phyloP scores from a whole-genome alignment of 139 green algal species.

The Mesotaenium endlicherianum region DNA sequence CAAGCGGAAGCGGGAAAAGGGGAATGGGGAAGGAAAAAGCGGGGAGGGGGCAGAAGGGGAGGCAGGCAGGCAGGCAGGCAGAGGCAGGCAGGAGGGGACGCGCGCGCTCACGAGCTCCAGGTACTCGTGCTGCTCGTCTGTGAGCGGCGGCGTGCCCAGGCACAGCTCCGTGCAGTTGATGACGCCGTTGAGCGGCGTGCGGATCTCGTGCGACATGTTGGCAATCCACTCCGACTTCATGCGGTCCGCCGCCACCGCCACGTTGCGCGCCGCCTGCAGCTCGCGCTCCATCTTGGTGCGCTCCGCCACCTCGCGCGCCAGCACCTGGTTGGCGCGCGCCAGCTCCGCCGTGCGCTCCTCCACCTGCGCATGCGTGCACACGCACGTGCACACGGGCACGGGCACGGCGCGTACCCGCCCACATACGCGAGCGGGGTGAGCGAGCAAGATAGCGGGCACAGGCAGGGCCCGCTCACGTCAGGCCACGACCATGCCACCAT shows the following conservation, averaged over 20 bases:
- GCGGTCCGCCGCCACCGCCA: constrained; percentile 16
- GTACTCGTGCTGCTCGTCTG: constrained; percentile 34
- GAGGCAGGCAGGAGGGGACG: too few relatives aligned
- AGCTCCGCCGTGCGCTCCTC: constrained; percentile 29
- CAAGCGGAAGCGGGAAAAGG: too few relatives aligned
- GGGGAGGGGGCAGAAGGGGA: too few relatives aligned
- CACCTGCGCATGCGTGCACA: constrained; percentile 15
- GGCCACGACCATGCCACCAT: too few relatives aligned
- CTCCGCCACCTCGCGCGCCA: constrained; percentile 20
- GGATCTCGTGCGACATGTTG: constrained; percentile 42
- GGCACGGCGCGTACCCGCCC: too few relatives aligned
- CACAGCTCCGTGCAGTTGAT: constrained; percentile 30
- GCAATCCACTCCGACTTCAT: constrained; percentile 35
- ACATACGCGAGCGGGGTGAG: too few relatives aligned
- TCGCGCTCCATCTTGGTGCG: constrained; percentile 25
- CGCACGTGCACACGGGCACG: too few relatives aligned
- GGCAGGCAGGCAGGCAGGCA: too few relatives aligned
- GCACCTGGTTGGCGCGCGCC: constrained; percentile 2
- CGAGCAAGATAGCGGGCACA: too few relatives aligned
- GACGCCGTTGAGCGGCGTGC: constrained; percentile 38
- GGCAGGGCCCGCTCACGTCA: too few relatives aligned
- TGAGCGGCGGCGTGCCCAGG: not conserved
- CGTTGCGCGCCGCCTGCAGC: constrained; percentile 10
- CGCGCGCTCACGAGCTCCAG: constrained; percentile 29
- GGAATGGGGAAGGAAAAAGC: too few relatives aligned